Evolutionary conservation across 352 stramenopile species (phyloP), one percentile per base, ranked within the genome.

Genomic region (Pythium phragmitis): DNA sequence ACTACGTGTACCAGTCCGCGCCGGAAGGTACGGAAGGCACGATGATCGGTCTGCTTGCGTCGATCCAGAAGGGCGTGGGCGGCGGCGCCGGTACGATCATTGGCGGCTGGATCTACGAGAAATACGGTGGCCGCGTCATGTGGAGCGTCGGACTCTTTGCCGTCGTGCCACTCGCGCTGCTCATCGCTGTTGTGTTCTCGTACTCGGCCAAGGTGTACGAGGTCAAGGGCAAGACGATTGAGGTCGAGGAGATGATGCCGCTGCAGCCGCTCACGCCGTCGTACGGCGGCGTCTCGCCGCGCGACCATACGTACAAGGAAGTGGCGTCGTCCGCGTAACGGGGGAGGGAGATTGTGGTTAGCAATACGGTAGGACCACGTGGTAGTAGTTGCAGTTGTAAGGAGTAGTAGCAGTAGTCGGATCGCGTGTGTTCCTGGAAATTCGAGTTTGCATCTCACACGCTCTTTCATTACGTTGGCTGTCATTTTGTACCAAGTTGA

Each of bases 1-100:
- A 92, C 68, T 92, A 92, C 69, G 68, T 90, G 2, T 92, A 88
- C 65, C 68, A 80, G 55, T 76, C 79, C 17, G 84, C 83, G 7
- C 76, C 80, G 7, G 65, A 70, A 37, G 79, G 83, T 21, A 90
- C 79, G 3, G 71, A 92, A 67, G 80, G 80, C 36, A 89, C 79
- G 28, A 89, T 90, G 80, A 90, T 92, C 52, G 80, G 80, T 0
- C 41, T 89, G 28, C 65, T 91, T 53, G 79, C 74, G 9, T 73
- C 83, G 16, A 70, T 90, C 36, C 81, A 88, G 58, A 92, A 88
- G 57, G 81, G 83, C 12, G 72, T 90, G 46, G 83, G 80, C 11
- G 76, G 79, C 51, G 83, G 76, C 16, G 71, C 73, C 34, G 82
- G 80, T 30, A 89, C 81, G 19, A 70, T 92, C 9, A 72, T 82